Conservation (phyloP, 257 asterid genomes). For the Nicotiana attenuata region DNA sequence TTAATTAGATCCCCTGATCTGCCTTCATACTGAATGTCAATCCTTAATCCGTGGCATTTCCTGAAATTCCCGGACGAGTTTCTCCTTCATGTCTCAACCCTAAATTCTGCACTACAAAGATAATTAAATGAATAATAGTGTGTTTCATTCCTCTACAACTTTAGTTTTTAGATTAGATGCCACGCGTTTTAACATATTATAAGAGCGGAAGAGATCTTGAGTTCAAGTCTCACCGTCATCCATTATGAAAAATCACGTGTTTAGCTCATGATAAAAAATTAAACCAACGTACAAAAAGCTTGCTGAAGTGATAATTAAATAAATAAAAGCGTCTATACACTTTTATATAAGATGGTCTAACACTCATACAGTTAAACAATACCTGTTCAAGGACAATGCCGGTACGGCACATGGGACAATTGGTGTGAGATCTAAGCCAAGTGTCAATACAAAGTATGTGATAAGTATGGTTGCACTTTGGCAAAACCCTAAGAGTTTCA, state of each 20-base stretch:
- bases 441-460: constrained; percentile 79
- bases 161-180: not conserved
- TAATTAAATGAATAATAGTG: not conserved
- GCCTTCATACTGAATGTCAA: constrained; percentile 15
- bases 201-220: not conserved
- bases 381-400: constrained; percentile 21
- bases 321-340: not conserved
- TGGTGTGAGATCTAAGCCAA: constrained; percentile 78
- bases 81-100: not conserved
- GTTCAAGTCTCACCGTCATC: not conserved
- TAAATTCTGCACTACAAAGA: not conserved
- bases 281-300: not conserved
- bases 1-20: constrained; percentile 1
- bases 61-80: constrained; percentile 7
- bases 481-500: constrained; percentile 55
- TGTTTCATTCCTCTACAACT: not conserved
- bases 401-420: constrained; percentile 74
- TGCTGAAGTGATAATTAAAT: too few relatives aligned
- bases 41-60: constrained; percentile 13
- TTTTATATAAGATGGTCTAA: not conserved
- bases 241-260: not conserved
- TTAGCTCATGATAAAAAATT: not conserved
- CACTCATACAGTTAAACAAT: too few relatives aligned
- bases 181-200: not conserved
- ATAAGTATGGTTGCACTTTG: constrained; percentile 76